phyloP scores from a whole-genome alignment of 1,139 yeast genomes.

The Sugiyamaella japonica region DNA sequence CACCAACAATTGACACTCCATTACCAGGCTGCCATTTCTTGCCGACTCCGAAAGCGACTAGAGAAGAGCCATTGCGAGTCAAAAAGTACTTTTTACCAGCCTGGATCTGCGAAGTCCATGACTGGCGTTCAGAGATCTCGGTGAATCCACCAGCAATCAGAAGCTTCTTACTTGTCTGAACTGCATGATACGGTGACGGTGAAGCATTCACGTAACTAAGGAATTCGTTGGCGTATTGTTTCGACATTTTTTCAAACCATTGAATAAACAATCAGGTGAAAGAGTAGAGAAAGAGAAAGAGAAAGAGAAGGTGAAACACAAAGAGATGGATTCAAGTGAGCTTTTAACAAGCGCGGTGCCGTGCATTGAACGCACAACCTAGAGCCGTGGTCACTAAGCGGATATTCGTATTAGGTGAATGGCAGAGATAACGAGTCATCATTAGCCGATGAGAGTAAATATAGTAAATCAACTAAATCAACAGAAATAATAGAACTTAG shows the following conservation, averaged over 20 bases:
- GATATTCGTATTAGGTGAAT: too few species aligned
- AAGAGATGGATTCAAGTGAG: too few species aligned
- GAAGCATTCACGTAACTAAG: constrained; percentile 77
- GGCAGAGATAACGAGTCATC: too few species aligned
- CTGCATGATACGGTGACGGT: constrained; percentile 96
- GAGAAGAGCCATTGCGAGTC: constrained; percentile 76
- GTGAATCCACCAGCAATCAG: constrained; percentile 63
- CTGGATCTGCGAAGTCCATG: constrained; percentile 63
- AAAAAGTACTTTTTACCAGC: constrained; percentile 60
- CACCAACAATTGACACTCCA: constrained; percentile 86
- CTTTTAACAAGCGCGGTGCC: too few species aligned
- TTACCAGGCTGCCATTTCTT: constrained; percentile 72
- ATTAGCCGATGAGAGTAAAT: too few species aligned
- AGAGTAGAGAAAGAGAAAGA: too few species aligned
- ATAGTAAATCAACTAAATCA: too few species aligned
- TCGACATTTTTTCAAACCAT: constrained; percentile 16
- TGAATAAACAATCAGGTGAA: too few species aligned
- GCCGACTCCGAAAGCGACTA: constrained; percentile 85
- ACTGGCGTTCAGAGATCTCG: constrained; percentile 71
- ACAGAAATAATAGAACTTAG: too few species aligned
- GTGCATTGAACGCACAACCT: too few species aligned
- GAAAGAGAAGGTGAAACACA: too few species aligned
- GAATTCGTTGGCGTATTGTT: constrained; percentile 44
- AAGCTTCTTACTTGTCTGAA: constrained; percentile 57
- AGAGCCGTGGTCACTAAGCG: too few species aligned